Conservation (phyloP, 768 basidiomycete genomes). For the Coprinellus micaceus region DNA sequence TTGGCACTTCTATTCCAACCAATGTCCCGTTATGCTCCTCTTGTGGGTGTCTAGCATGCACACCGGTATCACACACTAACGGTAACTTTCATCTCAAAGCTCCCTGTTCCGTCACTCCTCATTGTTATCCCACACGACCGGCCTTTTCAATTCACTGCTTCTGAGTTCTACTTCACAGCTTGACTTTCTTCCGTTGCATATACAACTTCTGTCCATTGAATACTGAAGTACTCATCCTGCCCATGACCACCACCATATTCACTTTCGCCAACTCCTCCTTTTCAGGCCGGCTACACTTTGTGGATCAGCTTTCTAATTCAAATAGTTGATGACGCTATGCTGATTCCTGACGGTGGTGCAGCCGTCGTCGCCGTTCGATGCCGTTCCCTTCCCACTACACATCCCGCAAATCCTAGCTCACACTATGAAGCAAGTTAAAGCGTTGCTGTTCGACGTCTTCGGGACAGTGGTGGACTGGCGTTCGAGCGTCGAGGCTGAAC, state of each 20-base stretch:
- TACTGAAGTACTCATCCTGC: background rate
- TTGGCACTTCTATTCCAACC: too few species aligned
- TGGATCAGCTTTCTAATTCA: too few species aligned
- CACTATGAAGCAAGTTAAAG: slow-evolving; percentile 31
- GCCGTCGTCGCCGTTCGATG: background rate
- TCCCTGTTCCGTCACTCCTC: background rate
- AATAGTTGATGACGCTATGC: too few species aligned
- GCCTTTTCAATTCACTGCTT: background rate
- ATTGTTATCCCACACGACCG: background rate
- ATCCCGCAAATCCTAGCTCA: background rate
- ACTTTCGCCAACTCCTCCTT: background rate
- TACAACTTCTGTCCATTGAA: background rate
- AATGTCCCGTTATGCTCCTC: too few species aligned
- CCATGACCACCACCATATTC: too few species aligned
- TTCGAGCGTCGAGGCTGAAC: slow-evolving; percentile 27
- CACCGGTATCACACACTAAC: too few species aligned
- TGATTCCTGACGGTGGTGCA: too few species aligned
- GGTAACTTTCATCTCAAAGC: too few species aligned
- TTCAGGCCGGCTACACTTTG: background rate
- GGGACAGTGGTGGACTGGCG: slow-evolving; percentile 52
- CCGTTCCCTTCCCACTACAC: background rate
- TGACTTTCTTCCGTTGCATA: background rate
- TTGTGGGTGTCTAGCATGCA: too few species aligned
- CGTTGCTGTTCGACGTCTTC: slow-evolving; percentile 46
- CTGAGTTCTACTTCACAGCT: too few species aligned